Percentiles rank a stretch among this genome's conserved stretches.
phyloP scores from a whole-genome alignment of 2,329 filamentous ascomycete species.

The Leptodontidium sp. region DNA sequence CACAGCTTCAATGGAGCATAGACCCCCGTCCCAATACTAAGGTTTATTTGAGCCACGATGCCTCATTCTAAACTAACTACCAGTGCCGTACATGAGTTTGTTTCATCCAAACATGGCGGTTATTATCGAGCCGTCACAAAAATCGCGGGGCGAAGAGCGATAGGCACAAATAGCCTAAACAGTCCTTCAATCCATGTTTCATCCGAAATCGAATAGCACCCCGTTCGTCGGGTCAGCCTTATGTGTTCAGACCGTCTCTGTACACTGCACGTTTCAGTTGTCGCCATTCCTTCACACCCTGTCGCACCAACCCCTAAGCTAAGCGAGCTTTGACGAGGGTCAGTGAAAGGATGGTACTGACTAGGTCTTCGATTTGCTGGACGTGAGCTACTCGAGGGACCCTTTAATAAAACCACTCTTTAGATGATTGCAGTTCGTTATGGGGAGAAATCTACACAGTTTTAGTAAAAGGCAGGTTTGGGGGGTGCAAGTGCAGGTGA shows the following conservation, averaged over 20 bases:
- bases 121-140: conserved; percentile 9
- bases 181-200: conserved; percentile 15
- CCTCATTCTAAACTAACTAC: not conserved
- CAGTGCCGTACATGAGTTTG: conserved; percentile 1
- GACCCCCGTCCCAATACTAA: conserved; percentile 6
- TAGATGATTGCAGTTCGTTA: not conserved
- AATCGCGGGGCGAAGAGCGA: not conserved
- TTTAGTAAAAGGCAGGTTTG: too few species aligned
- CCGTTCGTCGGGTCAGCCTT: not conserved
- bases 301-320: not conserved
- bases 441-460: not conserved
- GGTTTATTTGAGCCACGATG: not conserved
- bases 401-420: not conserved
- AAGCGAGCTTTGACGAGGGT: conserved; percentile 20
- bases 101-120: conserved; percentile 18
- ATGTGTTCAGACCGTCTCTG: conserved; percentile 20
- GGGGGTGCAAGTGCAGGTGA: too few species aligned
- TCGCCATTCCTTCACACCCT: conserved; percentile 35
- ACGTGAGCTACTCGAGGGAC: not conserved
- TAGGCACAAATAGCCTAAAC: not conserved
- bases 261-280: conserved; percentile 26
- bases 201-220: conserved; percentile 7
- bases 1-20: conserved; percentile 15
- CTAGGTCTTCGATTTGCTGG: not conserved
- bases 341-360: not conserved